Base-by-base conservation (phyloP, 1,284 basidiomycete genomes). In the Apiotrichum montevideense region DNA sequence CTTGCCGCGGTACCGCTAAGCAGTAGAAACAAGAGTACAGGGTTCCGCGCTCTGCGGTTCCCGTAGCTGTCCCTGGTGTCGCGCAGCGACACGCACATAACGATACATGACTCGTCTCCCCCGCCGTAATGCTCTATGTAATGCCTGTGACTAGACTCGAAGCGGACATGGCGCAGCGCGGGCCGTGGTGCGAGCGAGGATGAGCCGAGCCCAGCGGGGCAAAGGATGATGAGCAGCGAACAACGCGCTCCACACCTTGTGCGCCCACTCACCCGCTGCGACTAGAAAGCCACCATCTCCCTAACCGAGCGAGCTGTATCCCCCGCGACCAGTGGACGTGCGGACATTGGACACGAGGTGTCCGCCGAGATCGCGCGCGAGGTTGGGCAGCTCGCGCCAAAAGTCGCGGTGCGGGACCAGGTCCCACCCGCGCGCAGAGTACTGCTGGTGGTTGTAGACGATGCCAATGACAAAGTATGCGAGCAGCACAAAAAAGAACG, bases 381-480 rank as follows among this genome's bases (percentile, higher is more conserved):
- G 60, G 5, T 59, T 55, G 5, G 76, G 77, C 21, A 77, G 59
- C 47, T 77, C 76, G 37, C 71, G 62, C 77, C 77, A 78, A 63
- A 78, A 78, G 56, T 77, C 74, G 40, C 74, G 71, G 60, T 78
- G 76, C 1, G 77, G 77, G 9, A 78, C 56, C 3, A 76, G 69
- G 49, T 78, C 77, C 69, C 72, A 71, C 3, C 77, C 77, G 57
- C 63, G 66, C 3, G 77, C 76, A 39, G 68, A 70, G 63, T 78
- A 78, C 51, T 74, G 72, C 47, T 77, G 74, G 56, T 76, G 75
- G 50, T 78, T 78, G 65, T 78, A 77, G 55, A 72, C 70, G 44
- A 73, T 72, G 33, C 77, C 77, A 35, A 75, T 64, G n/a, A 61
- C 70, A 56, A 75, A 75, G 55, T 75, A 76, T 0, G 64, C 57